A percentile compares a stretch with the other conserved stretches of the same genome.
phyloP scores from a whole-genome alignment of 257 asterid species.

The Solanum okadae region DNA sequence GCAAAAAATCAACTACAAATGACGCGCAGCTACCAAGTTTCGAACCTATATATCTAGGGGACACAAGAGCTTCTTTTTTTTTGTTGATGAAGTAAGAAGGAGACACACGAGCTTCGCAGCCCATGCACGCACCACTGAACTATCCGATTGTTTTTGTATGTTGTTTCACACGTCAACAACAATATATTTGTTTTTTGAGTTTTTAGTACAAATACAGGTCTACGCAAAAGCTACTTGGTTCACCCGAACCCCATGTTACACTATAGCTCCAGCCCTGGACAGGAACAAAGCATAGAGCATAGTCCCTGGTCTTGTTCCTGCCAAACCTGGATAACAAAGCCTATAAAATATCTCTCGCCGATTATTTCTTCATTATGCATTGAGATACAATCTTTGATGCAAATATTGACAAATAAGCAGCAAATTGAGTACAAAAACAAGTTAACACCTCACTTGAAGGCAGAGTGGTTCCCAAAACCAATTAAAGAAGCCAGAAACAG shows the following conservation, averaged over 20 bases:
- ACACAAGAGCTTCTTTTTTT: neutral
- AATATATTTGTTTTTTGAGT: neutral
- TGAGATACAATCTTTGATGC: neutral
- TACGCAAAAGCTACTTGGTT: neutral
- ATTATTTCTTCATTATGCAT: neutral
- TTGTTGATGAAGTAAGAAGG: too few species aligned
- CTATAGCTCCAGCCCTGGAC: neutral
- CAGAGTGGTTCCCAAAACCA: neutral
- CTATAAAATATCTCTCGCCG: neutral
- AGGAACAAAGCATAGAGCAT: neutral
- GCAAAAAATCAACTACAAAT: neutral
- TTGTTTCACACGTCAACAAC: neutral
- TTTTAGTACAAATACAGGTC: neutral
- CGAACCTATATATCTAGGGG: neutral
- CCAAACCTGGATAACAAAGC: neutral
- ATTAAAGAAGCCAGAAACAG: neutral
- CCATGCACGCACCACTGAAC: neutral
- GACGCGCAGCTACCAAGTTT: neutral
- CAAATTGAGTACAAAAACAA: neutral
- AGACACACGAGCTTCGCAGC: neutral
- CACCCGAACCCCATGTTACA: neutral
- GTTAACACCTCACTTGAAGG: neutral
- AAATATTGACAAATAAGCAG: neutral
- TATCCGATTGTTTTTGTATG: neutral
- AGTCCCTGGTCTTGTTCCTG: neutral